Percentiles rank a stretch among this genome's conserved stretches.
These are phyloP conservation scores for Climacium dendroides DNA, from an alignment of 225 moss, liverwort and hornwort species.

Conservation along the genomic window DNA sequence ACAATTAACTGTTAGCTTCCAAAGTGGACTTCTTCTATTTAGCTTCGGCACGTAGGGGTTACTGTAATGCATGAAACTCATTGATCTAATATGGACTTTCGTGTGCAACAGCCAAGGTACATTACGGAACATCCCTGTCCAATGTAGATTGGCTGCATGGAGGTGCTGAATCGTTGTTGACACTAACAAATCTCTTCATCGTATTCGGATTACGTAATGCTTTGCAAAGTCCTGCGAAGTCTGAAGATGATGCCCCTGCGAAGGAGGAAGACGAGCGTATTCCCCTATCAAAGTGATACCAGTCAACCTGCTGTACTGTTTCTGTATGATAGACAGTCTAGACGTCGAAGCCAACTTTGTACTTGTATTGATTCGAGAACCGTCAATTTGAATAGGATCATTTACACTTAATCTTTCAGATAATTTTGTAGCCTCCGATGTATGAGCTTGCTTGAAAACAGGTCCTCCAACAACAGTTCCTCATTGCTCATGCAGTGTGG, in stretches of 20 bases:
- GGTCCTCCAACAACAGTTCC: not conserved
- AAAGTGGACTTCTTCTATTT: not conserved
- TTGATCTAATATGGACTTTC: not conserved
- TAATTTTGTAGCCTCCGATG: not conserved
- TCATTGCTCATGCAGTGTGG: not conserved
- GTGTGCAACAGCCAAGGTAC: conserved; percentile 73
- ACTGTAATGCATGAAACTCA: not conserved
- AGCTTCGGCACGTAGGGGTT: not conserved
- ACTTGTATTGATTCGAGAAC: not conserved
- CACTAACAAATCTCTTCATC: conserved; percentile 91
- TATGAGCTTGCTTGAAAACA: not conserved
- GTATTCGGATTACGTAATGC: conserved; percentile 79
- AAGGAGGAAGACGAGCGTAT: conserved; percentile 57
- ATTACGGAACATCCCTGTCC: conserved; percentile 92
- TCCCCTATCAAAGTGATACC: conserved; percentile 29
- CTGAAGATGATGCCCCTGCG: conserved; percentile 2
- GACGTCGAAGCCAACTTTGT: not conserved
- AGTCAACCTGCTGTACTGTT: not conserved
- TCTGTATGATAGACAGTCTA: not conserved
- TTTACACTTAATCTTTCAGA: not conserved
- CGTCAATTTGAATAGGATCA: not conserved
- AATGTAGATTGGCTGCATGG: conserved; percentile 99
- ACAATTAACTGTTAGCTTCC: not conserved
- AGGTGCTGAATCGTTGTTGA: conserved; percentile 87
- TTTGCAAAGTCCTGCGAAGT: conserved; percentile 35